Base-by-base conservation (phyloP, 179 eudicot genomes). In the Camellia oleifera region DNA sequence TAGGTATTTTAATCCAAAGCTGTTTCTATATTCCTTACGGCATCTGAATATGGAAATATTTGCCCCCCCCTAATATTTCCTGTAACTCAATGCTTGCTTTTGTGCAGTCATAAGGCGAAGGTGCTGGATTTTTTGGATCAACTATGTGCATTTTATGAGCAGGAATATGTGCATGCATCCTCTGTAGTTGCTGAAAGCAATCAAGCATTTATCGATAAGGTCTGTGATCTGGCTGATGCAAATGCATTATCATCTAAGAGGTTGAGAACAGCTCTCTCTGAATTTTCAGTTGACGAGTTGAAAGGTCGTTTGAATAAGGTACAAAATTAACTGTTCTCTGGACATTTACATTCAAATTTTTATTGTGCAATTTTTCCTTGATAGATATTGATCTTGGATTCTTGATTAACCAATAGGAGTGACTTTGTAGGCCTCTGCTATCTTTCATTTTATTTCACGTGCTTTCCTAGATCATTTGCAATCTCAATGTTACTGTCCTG, bases 101-200 rank as follows among this genome's bases (percentile, higher is more conserved):
- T 75, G 61, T 79, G 87, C 92, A 97, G 99, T 88, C 91, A 90
- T 83, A 97, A 97, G 89, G 84, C 87, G 77, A 89, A 83, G 72
- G 93, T 92, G 66, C 84, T 97, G 82, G 81, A 86, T 70, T 94
- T 93, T 84, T 79, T 97, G 91, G 95, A 93, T 87, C 88, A 93
- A 83, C 84, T 97, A 5, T 91, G 92, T 88, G 86, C 88, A 75
- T 80, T 89, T 66, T 94, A 92, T 84, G 97, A 84, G 85, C 75
- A 69, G 60, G 85, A 85, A 23, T 89, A 79, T 81, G 76, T 85
- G 87, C 83, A 72, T 75, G 44, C 76, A 15, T 85, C 95, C 69
- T 83, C 92, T 44, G 65, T 81, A 67, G 84, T 79, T 75, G 68
- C 85, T 78, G 88, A 87, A 77, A 87, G 83, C 76, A 80, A 76